phyloP scores from a whole-genome alignment of 805 yeast genomes.

The Kodamaea sagamina region DNA sequence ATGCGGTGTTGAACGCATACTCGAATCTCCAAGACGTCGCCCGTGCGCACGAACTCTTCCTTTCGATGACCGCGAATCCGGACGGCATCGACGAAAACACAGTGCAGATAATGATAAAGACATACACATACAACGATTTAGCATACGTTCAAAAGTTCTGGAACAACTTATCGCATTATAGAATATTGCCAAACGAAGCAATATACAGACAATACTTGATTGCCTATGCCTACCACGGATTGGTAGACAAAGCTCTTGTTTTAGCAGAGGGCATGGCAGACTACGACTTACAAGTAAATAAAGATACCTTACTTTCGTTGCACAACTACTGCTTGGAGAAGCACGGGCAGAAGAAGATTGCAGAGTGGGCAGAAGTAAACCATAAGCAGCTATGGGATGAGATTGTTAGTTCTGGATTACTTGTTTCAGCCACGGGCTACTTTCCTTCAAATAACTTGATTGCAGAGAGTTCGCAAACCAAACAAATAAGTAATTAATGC shows the following conservation, averaged over 20 bases:
- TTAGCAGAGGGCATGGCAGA: conserved; percentile 50
- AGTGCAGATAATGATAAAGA: conserved; percentile 64
- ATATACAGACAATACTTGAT: conserved; percentile 62
- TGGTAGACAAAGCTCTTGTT: conserved; percentile 55
- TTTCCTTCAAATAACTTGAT: conserved; percentile 32
- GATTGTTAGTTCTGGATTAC: conserved; percentile 24
- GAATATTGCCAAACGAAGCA: conserved; percentile 52
- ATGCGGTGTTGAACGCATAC: conserved; percentile 65
- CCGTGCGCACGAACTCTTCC: conserved; percentile 60
- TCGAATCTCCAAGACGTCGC: conserved; percentile 56
- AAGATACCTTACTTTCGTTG: conserved; percentile 48
- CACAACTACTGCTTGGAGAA: conserved; percentile 45
- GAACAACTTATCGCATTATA: conserved; percentile 56
- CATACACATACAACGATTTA: conserved; percentile 55
- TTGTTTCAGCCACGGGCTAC: conserved; percentile 31
- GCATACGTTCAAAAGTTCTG: conserved; percentile 62
- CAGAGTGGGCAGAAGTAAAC: conserved; percentile 35
- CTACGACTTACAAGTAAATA: conserved; percentile 45
- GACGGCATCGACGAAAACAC: conserved; percentile 64
- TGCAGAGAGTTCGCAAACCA: conserved; percentile 14
- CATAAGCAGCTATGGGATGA: conserved; percentile 32
- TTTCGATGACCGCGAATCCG: conserved; percentile 57
- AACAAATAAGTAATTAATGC: not conserved
- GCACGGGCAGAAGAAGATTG: conserved; percentile 31
- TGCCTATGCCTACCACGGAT: conserved; percentile 70